Evolutionary conservation across 306 rosid genomes (phyloP), one percentile per base, ranked within the genome.

Genomic region (Abrus precatorius): DNA sequence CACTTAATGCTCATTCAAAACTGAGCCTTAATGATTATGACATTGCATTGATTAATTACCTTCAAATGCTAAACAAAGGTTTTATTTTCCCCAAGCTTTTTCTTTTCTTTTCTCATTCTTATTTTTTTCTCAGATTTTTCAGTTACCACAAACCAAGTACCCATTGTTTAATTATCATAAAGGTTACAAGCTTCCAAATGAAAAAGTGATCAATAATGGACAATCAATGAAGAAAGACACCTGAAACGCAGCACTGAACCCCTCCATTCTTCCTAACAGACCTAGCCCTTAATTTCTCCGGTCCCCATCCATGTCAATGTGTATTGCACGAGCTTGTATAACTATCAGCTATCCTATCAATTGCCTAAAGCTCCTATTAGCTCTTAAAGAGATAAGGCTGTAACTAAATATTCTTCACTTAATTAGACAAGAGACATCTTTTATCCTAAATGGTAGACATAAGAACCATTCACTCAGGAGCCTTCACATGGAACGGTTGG

Each of bases 101-200:
- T 63, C 7, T 32, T 61, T 60, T 40, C 10, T 53, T 48, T 53
- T 62, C 30, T 65, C 57, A 56, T 9, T 53, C 34, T 55, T 75
- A 61, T 29, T 32, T 47, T 47, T 63, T 34, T 47, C 70, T n/a
- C 55, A 1, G 10, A 33, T 45, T 72, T 80, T 49, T 40, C 50
- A 41, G 70, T 44, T 43, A 74, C 28, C 70, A 64, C 30, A 34
- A 36, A 38, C 70, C 43, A 78, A 34, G 45, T 68, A 45, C 62
- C 66, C 71, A 61, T 49, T 67, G 64, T 45, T 60, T 61, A 68
- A 78, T 65, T 48, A 72, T 50, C 72, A 40, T 48, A 13, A 44
- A 52, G 57, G 30, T 63, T 62, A 62, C 56, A 61, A 28, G 76
- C 69, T 76, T 85, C 68, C 43, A 72, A 81, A 66, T 41, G 54